A percentile compares a stretch with the other conserved stretches of the same genome.
These are phyloP conservation scores for Globisporangium heterothallicum DNA, from an alignment of 352 stramenopile species.

Conservation along the genomic window DNA sequence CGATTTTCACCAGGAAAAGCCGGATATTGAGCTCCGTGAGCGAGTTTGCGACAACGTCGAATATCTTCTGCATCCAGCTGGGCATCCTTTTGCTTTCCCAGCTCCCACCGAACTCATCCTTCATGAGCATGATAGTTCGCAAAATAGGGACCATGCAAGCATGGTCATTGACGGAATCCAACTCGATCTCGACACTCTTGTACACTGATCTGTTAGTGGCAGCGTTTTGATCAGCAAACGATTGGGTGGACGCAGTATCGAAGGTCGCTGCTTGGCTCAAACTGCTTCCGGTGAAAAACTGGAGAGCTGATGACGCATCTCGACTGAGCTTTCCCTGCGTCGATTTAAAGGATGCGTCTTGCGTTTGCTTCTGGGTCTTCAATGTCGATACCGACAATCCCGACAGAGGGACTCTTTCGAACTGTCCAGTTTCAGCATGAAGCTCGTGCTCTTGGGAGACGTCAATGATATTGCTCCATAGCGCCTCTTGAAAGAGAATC, in stretches of 20 bases:
- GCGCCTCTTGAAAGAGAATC: conserved; percentile 68
- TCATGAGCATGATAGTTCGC: conserved; percentile 73
- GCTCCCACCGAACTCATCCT: conserved; percentile 50
- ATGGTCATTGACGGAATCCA: conserved; percentile 73
- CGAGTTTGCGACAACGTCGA: conserved; percentile 33
- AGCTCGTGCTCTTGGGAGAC: conserved; percentile 33
- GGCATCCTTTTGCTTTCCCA: conserved; percentile 58
- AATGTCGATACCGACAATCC: conserved; percentile 34
- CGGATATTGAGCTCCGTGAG: conserved; percentile 49
- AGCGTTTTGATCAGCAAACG: conserved; percentile 17
- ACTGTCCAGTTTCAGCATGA: conserved; percentile 41
- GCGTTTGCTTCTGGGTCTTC: conserved; percentile 24
- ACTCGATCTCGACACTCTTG: conserved; percentile 49
- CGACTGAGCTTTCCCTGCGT: conserved; percentile 10
- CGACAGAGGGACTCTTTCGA: conserved; percentile 50
- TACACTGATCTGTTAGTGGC: conserved; percentile 21
- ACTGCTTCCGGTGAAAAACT: conserved; percentile 75
- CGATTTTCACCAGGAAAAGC: conserved; percentile 65
- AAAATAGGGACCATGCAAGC: conserved; percentile 71
- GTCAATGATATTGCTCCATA: conserved; percentile 73
- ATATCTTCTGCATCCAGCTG: conserved; percentile 78
- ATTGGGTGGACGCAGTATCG: conserved; percentile 7
- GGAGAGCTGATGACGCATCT: conserved; percentile 28
- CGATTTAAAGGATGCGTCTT: conserved; percentile 8
- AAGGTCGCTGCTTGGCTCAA: conserved; percentile 42